These are phyloP conservation scores for Pyrrhoderma noxium DNA, from an alignment of 1,284 basidiomycete species.

Conservation along the genomic window DNA sequence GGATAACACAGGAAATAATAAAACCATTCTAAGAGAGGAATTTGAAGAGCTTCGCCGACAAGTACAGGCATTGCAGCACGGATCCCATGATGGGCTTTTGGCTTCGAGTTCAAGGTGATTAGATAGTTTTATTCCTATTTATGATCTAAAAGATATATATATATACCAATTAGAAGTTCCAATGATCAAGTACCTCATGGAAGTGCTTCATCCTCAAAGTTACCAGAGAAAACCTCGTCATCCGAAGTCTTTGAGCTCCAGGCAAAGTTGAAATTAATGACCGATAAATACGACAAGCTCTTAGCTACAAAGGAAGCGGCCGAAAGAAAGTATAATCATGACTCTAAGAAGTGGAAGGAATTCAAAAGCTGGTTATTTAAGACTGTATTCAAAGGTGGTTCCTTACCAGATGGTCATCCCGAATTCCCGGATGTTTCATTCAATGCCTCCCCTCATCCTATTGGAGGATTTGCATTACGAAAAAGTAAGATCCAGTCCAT, in stretches of 20 bases:
- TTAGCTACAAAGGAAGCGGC: constrained; percentile 33
- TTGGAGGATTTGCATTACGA: too few relatives aligned
- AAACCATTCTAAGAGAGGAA: neutral
- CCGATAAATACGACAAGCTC: constrained; percentile 32
- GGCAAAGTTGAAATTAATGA: neutral
- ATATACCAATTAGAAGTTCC: too few relatives aligned
- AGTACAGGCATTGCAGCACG: constrained; percentile 4
- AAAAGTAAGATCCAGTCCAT: too few relatives aligned
- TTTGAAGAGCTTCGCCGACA: constrained; percentile 8
- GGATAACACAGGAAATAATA: neutral
- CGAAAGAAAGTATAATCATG: constrained; percentile 37
- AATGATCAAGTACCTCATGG: too few relatives aligned
- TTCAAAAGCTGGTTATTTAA: constrained; percentile 40
- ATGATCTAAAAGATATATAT: too few relatives aligned
- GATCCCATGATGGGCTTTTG: neutral
- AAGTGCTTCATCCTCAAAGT: neutral
- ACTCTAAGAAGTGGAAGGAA: constrained; percentile 42
- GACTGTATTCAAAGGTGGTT: neutral
- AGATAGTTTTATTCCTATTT: too few relatives aligned
- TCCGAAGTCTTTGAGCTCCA: constrained; percentile 1
- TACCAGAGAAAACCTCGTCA: neutral
- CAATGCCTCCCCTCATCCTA: too few relatives aligned
- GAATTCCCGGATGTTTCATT: too few relatives aligned
- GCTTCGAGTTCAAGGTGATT: neutral
- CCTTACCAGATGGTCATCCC: too few relatives aligned